Base-by-base conservation (phyloP, 768 basidiomycete genomes). In the Royoungia palumana region DNA sequence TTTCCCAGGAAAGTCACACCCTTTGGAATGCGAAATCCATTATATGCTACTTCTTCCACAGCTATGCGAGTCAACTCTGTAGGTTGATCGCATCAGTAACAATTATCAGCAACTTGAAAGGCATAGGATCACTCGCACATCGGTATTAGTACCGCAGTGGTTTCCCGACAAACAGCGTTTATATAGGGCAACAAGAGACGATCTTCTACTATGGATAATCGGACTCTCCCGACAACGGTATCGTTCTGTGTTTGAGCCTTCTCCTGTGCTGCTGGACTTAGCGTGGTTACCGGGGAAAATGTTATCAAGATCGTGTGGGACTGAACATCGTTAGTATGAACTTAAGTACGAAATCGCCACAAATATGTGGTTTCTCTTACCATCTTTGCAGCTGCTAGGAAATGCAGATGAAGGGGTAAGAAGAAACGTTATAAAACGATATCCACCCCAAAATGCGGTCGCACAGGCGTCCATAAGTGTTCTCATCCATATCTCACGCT, bases 191-290 rank as follows among this genome's bases (percentile, higher is more conserved):
- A 38, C 10, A 11, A 37, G 8, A 35, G 39, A 12, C 51, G 35
- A 36, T 55, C 54, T 1, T 55, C 41, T 3, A 53, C 43, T 9
- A 44, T 38, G 6, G 54, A 47, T 17, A 55, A 36, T 20, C 51
- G 40, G 0, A n/a, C n/a, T 13, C 24, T 40, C 17, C 54, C 51
- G 1, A 56, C 34, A 0, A 56, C 51, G 5, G 30, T 12, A 16
- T 56, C 41, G 10, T 56, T 56, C 8, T 58, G 46, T 13, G 50
- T 34, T 2, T 56, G 55, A 5, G 51, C 55, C 11, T 53, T 57
- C 16, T 52, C 41, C 24, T 57, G 56, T 4, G 16, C 47, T 19
- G 24, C 20, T 4, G 50, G 50, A 6, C 39, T 47, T 17, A 47
- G 21, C 35, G 47, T 25, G 30, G 53, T 45, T 48, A 53, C 28